These are phyloP conservation scores for Exophiala aquamarina DNA, from an alignment of 2,329 filamentous ascomycete genomes.

Conservation along the genomic window DNA sequence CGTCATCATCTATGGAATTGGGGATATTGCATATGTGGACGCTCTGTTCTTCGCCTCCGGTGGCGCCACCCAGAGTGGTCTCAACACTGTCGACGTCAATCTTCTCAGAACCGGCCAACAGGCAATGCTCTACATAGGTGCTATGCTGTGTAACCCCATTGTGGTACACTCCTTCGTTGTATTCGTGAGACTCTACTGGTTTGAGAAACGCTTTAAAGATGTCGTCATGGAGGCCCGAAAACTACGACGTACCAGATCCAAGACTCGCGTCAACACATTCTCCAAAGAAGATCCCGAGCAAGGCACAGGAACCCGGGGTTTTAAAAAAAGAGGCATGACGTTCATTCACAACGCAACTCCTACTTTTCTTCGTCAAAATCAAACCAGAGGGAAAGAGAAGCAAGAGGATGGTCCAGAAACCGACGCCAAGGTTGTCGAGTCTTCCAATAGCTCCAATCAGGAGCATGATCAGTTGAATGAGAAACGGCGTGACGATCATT, in stretches of 20 bases:
- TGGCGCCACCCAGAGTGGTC: slow-evolving; percentile 83
- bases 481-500: slow-evolving; percentile 44
- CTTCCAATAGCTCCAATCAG: slow-evolving; percentile 17
- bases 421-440: slow-evolving; percentile 26
- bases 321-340: slow-evolving; percentile 31
- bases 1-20: slow-evolving; percentile 69
- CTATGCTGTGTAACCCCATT: slow-evolving; percentile 78
- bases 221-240: slow-evolving; percentile 72
- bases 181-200: slow-evolving; percentile 93
- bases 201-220: slow-evolving; percentile 90
- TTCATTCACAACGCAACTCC: slow-evolving; percentile 29
- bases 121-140: slow-evolving; percentile 67
- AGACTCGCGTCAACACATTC: slow-evolving; percentile 45
- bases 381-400: slow-evolving; percentile 11
- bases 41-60: slow-evolving; percentile 86
- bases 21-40: slow-evolving; percentile 74
- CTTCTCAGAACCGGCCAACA: slow-evolving; percentile 70
- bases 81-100: slow-evolving; percentile 76
- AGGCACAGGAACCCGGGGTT: slow-evolving; percentile 21
- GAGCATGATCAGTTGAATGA: background rate
- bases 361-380: background rate
- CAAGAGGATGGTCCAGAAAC: slow-evolving; percentile 6
- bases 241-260: slow-evolving; percentile 63
- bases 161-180: slow-evolving; percentile 84
- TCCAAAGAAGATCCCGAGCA: slow-evolving; percentile 40